These are phyloP conservation scores for Xylaria sp. DNA, from an alignment of 2,329 filamentous ascomycete species.

Conservation along the genomic window DNA sequence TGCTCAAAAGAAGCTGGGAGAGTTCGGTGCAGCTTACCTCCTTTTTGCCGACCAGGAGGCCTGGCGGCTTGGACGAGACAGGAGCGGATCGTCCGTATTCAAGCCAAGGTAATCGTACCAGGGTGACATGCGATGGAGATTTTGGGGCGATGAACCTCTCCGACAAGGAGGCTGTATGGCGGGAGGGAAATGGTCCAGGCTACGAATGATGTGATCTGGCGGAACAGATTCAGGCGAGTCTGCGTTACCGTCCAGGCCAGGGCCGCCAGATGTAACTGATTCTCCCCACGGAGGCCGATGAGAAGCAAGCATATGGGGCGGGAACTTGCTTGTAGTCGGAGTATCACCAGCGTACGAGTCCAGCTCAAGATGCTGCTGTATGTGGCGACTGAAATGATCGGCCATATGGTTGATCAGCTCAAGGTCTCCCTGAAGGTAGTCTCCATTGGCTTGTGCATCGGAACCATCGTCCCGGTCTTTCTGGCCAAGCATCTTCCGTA, in stretches of 20 bases:
- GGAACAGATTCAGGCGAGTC: constrained; percentile 27
- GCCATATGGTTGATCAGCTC: constrained; percentile 26
- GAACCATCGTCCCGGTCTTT: constrained; percentile 2
- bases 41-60: constrained; percentile 10
- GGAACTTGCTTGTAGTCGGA: not conserved
- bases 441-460: not conserved
- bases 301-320: not conserved
- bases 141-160: constrained; percentile 9
- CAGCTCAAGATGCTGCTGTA: constrained; percentile 19
- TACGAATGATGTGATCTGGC: constrained; percentile 9
- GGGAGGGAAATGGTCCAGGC: constrained; percentile 4
- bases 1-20: not conserved
- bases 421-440: constrained; percentile 4
- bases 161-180: constrained; percentile 7
- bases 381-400: constrained; percentile 26
- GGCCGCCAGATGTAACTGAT: constrained; percentile 6
- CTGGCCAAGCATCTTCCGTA: constrained; percentile 14
- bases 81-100: constrained; percentile 10
- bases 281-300: not conserved
- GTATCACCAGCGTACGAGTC: constrained; percentile 2
- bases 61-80: constrained; percentile 5
- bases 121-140: constrained; percentile 16
- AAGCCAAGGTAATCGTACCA: constrained; percentile 26
- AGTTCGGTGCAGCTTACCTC: constrained; percentile 12
- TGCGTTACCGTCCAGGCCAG: constrained; percentile 32